Percentiles rank a stretch among this genome's conserved stretches.
phyloP scores from a whole-genome alignment of 805 yeast species.

The Gaillardinia entomophila region DNA sequence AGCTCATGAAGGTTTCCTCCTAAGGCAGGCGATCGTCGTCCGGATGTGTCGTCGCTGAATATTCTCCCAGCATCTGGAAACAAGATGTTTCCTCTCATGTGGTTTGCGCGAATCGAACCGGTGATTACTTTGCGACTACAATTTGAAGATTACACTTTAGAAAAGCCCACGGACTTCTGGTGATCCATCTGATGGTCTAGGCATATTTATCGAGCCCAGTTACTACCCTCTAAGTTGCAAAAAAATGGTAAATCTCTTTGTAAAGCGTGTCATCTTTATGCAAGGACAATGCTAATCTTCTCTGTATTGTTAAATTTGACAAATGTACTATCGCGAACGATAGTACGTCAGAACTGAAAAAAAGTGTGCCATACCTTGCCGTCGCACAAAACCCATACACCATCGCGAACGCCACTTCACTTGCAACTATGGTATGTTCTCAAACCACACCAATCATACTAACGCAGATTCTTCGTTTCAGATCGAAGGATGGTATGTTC shows the following conservation, averaged over 20 bases:
- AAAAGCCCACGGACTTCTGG: too few species aligned
- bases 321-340: conserved; percentile 52
- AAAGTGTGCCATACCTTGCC: background rate
- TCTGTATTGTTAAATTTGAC: conserved; percentile 99
- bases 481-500: conserved; percentile 79
- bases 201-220: too few species aligned
- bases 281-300: conserved; percentile 99
- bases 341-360: conserved; percentile 23
- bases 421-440: too few species aligned
- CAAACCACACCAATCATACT: conserved; percentile 1
- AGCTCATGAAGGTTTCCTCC: conserved; percentile 16
- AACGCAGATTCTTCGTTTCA: conserved; percentile 65
- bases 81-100: too few species aligned
- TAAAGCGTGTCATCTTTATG: conserved; percentile 99
- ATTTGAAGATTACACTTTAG: too few species aligned
- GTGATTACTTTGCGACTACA: too few species aligned
- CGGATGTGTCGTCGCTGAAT: too few species aligned
- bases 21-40: conserved; percentile 1
- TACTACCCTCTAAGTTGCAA: conserved; percentile 39
- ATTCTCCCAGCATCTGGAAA: too few species aligned
- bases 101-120: too few species aligned
- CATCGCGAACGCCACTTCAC: too few species aligned
- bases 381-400: background rate
- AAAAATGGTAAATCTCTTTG: conserved; percentile 97
- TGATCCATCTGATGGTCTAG: too few species aligned